Evolutionary conservation across 495 filamentous ascomycete genomes (phyloP), one percentile per base, ranked within the genome.

Genomic region (Amphirosellinia nigrospora): DNA sequence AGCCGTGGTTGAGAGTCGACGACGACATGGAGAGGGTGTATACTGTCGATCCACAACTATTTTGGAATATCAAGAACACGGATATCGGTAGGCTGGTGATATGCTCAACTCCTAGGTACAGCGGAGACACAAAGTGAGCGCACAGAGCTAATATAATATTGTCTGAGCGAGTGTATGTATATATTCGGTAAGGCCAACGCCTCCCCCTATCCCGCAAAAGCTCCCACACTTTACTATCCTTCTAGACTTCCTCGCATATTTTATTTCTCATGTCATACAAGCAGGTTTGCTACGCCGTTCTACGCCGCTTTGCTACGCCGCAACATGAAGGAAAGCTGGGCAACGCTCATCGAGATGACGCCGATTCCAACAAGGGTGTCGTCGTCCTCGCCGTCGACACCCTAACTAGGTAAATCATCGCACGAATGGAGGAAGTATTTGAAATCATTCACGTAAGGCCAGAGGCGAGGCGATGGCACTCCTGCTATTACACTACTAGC

Each of bases 1-100:
- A 53, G 28, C 63, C 63, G 45, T 15, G 32, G 45, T 66, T 66
- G 26, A 62, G 38, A 46, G 21, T 62, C 23, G 50, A 52, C 16
- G 63, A 32, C 13, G 26, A 45, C 63, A 43, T 68, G 21, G 16
- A 13, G 9, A 38, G 4, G n/a, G 30, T 21, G 46, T 9, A 41
- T 39, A n/a, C 11, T 2, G 23, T 62, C 13, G 16, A 46, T 43
- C 4, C 9, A 43, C 36, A 21, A 6, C 5, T 7, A 1, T 39
- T 43, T 21, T 38, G 28, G 2, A 5, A 30, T 23, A 61, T 61
- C 21, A 45, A 62, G 23, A 45, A 43, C 13, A 28, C 59, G n/a
- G n/a, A 28, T 3, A 45, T n/a, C 5, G 23, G 38, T 23, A 15
- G n/a, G 6, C 39, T 62, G 34, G 28, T 15, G 36, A 30, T 23